Evolutionary conservation across 495 filamentous ascomycete genomes (phyloP), one percentile per base, ranked within the genome.

Genomic region (Massariosphaeria phaeospora): DNA sequence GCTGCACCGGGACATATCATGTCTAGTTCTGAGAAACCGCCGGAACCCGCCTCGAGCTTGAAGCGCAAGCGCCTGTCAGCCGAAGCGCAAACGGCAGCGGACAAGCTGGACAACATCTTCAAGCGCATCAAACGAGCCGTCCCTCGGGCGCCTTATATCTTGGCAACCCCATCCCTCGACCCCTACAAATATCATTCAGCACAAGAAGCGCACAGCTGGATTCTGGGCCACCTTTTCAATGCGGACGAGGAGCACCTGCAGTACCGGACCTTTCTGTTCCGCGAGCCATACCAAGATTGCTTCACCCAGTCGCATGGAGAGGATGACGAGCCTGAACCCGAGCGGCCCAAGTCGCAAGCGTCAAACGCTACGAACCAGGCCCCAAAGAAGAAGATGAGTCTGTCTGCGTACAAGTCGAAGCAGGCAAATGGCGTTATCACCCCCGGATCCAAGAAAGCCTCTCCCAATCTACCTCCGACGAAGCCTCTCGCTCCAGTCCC

Each of bases 371-470:
- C 43, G 6, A 25, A 18, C 5, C 53, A 52, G 35, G 44, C 23
- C 1, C 49, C 61, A 17, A 67, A 67, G 54, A 66, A 66, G 48
- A 62, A 62, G 44, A 64, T 67, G 15, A 67, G 33, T 24, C 52
- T 62, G 13, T 57, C 52, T 27, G 65, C 45, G 8, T 67, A 67
- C 39, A 67, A 67, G 33, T 56, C 59, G 6, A 64, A 65, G 41
- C 52, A 65, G 31, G 55, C 56, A n/a, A 61, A 57, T 50, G 57
- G 52, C 5, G 26, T 52, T 47, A 46, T 53, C 20, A 57, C 61
- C 1, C 57, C 57, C 5, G 31, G 30, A 1, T 55, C 46, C 3
- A 61, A 61, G 35, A 61, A 57, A 27, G 33, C 18, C 7, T 64
- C 61, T 2, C 57, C 61, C 17, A 54, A 49, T 23, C 57, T 57